phyloP scores from a whole-genome alignment of 257 asterid genomes.

The Solanum pinnatisectum region DNA sequence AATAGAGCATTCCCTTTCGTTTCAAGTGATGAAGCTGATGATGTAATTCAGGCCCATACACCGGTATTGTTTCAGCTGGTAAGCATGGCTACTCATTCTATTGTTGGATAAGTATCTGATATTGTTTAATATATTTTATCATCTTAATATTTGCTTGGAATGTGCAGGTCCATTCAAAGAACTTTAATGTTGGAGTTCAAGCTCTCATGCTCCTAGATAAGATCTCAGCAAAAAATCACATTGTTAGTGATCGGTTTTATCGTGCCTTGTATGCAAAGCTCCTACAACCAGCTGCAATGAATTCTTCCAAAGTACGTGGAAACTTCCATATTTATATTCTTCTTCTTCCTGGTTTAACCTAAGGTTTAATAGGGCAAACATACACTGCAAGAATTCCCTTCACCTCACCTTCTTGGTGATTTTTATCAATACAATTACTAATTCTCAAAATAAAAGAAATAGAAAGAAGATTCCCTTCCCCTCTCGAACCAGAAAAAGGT shows the following conservation, averaged over 20 bases:
- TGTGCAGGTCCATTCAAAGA: slow-evolving; percentile 84
- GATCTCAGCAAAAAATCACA: slow-evolving; percentile 82
- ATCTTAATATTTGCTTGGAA: background rate
- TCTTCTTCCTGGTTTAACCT: background rate
- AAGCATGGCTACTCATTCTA: background rate
- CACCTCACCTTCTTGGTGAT: background rate
- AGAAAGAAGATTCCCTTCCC: background rate
- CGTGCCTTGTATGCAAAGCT: slow-evolving; percentile 97
- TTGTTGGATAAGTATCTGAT: background rate
- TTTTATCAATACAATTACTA: background rate
- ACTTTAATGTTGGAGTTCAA: slow-evolving; percentile 95
- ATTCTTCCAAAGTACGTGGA: slow-evolving; percentile 75
- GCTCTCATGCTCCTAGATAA: slow-evolving; percentile 95
- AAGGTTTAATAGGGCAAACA: background rate
- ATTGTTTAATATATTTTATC: background rate
- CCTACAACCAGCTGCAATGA: slow-evolving; percentile 87
- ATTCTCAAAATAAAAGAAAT: background rate
- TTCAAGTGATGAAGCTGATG: slow-evolving; percentile 75
- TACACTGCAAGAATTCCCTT: background rate
- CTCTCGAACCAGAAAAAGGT: background rate
- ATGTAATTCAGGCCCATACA: slow-evolving; percentile 72
- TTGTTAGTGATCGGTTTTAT: slow-evolving; percentile 87
- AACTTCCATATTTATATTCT: background rate
- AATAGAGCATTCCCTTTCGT: slow-evolving; percentile 95
- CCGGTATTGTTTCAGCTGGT: slow-evolving; percentile 91